Evolutionary conservation across 1,139 yeast species (phyloP), one percentile per base, ranked within the genome.

Genomic region (Taphrina confusa): DNA sequence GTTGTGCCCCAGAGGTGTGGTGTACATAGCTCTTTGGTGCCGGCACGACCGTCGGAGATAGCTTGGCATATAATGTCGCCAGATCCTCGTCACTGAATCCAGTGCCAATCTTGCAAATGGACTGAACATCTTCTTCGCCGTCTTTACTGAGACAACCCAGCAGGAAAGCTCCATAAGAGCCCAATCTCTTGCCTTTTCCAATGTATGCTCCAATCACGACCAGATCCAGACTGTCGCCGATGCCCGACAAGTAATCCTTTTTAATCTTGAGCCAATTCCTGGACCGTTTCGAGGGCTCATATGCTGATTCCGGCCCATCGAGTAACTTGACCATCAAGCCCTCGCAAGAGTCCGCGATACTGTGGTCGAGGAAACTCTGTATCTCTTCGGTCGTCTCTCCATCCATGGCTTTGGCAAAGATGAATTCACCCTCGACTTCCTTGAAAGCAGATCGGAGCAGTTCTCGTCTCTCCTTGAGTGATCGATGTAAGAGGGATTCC

Each of bases 71-170:
- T 39, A 92, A 73, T 42, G 74, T 74, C 34, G 81, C 80, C 62
- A 92, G 77, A 68, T 84, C 81, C 65, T 87, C 97, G 66, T 92
- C 99, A 39, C 91, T 82, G 71, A 92, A 92, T 0, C 99, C 99
- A 0, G 99, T 94, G 46, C 98, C 98, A 61, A 94, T 91, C 72
- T 94, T 92, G 75, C 98, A 92, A 46, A 95, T 86, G 0, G 97
- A 87, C 71, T 92, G 98, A 69, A 82, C 89, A 68, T 90, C 97
- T 22, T 95, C 97, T 39, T 66, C 68, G 0, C 89, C 81, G 64
- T 91, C 96, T 57, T 83, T 82, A 69, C 92, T 91, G 71, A 89
- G 91, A 40, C 94, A 84, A 0, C 96, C 98, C 60, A 94, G 76
- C 39, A 92, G 74, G 69, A 89, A 92, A 1, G 97, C 98, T 57